Evolutionary conservation across 164 flowering plant genomes (phyloP).

Genomic region (Pachysandra terminalis): DNA sequence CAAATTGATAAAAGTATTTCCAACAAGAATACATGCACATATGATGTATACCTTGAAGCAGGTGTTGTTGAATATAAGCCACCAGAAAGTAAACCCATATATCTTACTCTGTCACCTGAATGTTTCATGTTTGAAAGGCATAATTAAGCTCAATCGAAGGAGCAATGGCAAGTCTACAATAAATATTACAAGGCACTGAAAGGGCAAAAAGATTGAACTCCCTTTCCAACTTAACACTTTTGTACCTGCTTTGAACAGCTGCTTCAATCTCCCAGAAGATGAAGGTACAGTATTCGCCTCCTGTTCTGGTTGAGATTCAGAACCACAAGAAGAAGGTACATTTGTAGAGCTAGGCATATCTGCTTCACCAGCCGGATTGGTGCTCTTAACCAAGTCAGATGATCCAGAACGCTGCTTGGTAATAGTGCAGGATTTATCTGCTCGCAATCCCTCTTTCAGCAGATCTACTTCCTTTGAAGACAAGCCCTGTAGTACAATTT

Average conservation of each 20-base stretch:
- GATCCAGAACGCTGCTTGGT: constrained; percentile 41
- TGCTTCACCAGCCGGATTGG: constrained; percentile 35
- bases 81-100: constrained; percentile 37
- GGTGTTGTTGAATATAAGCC: constrained; percentile 41
- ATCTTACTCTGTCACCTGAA: constrained; percentile 80
- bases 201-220: not conserved
- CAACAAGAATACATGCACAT: not conserved
- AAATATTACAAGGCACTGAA: not conserved
- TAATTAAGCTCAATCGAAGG: not conserved
- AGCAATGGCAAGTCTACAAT: not conserved
- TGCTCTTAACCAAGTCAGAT: constrained; percentile 36
- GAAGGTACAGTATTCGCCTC: constrained; percentile 39
- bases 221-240: not conserved
- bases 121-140: constrained; percentile 1
- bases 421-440: constrained; percentile 46
- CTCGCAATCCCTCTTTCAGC: constrained; percentile 48
- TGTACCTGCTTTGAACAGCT: constrained; percentile 54
- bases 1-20: not conserved
- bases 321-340: constrained; percentile 28
- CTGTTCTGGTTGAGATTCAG: constrained; percentile 47
- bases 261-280: constrained; percentile 40
- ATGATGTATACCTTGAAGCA: constrained; percentile 48
- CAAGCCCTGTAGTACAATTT: constrained; percentile 43
- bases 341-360: constrained; percentile 40
- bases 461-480: constrained; percentile 71